These are phyloP conservation scores for Earliella scabrosa DNA, from an alignment of 1,284 basidiomycete genomes.

Conservation along the genomic window DNA sequence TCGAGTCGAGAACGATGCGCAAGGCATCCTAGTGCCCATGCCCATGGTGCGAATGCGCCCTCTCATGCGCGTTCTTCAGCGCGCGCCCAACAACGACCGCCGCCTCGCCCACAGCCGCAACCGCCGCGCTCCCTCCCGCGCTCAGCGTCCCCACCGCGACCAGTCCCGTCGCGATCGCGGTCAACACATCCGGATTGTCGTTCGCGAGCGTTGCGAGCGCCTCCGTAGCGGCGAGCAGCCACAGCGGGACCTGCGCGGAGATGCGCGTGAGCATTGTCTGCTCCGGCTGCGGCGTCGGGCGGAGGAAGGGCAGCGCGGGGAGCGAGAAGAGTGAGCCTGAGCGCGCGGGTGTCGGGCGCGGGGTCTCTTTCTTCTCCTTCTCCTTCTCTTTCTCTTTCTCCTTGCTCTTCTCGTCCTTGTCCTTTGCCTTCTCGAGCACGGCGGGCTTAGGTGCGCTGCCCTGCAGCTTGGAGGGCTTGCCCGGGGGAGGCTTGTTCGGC, in stretches of 20 bases:
- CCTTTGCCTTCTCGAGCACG: background rate
- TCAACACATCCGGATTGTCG: conserved; percentile 73
- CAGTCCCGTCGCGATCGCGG: conserved; percentile 68
- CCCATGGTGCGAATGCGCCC: conserved; percentile 6
- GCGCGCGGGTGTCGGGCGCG: conserved; percentile 1
- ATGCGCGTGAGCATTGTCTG: conserved; percentile 43
- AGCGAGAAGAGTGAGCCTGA: conserved; percentile 20
- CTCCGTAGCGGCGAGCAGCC: conserved; percentile 71
- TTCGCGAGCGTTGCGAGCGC: conserved; percentile 68
- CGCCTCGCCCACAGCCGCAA: conserved; percentile 22
- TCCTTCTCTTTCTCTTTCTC: background rate
- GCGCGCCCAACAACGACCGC: conserved; percentile 20
- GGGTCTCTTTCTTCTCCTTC: background rate
- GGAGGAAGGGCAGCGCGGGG: conserved; percentile 21
- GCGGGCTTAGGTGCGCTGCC: conserved; percentile 7
- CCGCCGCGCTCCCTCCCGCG: conserved; percentile 30
- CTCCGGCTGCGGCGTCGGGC: conserved; percentile 33
- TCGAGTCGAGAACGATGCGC: too few relatives aligned
- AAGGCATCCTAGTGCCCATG: conserved; percentile 3
- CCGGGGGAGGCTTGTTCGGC: conserved; percentile 1
- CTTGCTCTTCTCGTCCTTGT: conserved; percentile 2
- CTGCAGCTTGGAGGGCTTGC: conserved; percentile 4
- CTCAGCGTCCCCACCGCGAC: conserved; percentile 74
- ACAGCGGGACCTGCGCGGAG: conserved; percentile 62
- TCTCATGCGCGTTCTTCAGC: conserved; percentile 21